Percentiles rank a stretch among this genome's conserved stretches.
Conservation (phyloP, 2,329 filamentous ascomycete species). For the Colletotrichum lini region DNA sequence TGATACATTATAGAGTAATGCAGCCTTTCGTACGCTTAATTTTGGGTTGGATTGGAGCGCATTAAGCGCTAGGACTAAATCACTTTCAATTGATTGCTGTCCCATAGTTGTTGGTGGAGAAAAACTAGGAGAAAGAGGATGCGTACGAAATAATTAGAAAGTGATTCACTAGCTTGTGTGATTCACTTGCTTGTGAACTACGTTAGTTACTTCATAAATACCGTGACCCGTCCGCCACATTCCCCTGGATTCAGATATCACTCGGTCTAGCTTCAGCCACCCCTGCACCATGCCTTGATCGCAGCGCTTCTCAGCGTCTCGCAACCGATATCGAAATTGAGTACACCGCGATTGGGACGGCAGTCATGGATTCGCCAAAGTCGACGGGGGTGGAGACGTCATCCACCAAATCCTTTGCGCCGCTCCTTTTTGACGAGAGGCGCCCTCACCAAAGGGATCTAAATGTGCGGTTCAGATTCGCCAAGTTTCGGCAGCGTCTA, state of each 20-base stretch:
- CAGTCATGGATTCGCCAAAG: neutral
- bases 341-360: neutral
- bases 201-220: too few relatives aligned
- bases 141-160: too few relatives aligned
- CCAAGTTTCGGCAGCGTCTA: neutral
- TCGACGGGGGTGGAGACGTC: neutral
- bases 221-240: neutral
- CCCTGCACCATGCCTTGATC: neutral
- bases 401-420: conserved; percentile 14
- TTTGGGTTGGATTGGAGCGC: too few relatives aligned
- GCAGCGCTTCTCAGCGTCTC: neutral
- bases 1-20: too few relatives aligned
- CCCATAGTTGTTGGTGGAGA: too few relatives aligned
- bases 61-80: too few relatives aligned
- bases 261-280: neutral
- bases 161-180: too few relatives aligned
- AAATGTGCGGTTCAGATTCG: neutral
- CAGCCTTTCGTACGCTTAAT: too few relatives aligned
- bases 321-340: neutral
- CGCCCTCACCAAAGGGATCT: neutral
- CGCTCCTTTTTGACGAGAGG: conserved; percentile 21
- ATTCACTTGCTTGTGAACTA: too few relatives aligned
- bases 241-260: too few relatives aligned
- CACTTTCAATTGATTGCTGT: too few relatives aligned
- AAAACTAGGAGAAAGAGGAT: too few relatives aligned